These are phyloP conservation scores for Leccinellum luteum DNA, from an alignment of 768 basidiomycete genomes.

Conservation along the genomic window DNA sequence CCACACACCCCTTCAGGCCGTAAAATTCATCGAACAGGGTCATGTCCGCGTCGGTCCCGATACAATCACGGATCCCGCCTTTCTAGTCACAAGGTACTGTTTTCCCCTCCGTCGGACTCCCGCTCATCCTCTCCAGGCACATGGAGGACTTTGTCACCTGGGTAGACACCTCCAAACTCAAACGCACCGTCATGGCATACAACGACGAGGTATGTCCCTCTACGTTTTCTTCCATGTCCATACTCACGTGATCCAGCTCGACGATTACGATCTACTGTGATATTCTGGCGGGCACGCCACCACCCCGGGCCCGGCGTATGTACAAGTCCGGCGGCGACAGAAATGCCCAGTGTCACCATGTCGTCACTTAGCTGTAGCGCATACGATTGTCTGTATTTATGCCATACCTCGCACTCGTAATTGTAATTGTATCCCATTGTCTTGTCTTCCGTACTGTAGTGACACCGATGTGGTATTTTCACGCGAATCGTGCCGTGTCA, in stretches of 20 bases:
- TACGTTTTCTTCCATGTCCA: not conserved
- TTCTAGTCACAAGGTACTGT: constrained; percentile 80
- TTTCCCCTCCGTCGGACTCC: not conserved
- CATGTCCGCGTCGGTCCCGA: constrained; percentile 97
- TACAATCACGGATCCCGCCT: constrained; percentile 94
- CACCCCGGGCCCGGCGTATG: not conserved
- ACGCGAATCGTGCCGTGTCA: constrained; percentile 21
- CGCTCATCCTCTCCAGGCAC: constrained; percentile 48
- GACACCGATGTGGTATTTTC: constrained; percentile 12
- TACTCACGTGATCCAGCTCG: constrained; percentile 55
- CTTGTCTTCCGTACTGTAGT: constrained; percentile 1
- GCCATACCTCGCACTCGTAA: not conserved
- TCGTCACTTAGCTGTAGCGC: not conserved
- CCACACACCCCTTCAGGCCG: constrained; percentile 58
- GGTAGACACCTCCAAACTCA: constrained; percentile 97
- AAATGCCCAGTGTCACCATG: not conserved
- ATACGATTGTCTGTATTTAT: not conserved
- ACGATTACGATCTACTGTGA: constrained; percentile 89
- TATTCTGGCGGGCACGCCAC: not conserved
- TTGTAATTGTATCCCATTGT: not conserved
- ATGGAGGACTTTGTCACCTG: constrained; percentile 99
- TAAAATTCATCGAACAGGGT: constrained; percentile 96
- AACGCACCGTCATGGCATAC: constrained; percentile 92
- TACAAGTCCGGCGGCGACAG: not conserved
- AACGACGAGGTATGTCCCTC: constrained; percentile 81